Evolutionary conservation across 2,329 filamentous ascomycete genomes (phyloP), one percentile per base, ranked within the genome.

Genomic region (Diplodia corticola): DNA sequence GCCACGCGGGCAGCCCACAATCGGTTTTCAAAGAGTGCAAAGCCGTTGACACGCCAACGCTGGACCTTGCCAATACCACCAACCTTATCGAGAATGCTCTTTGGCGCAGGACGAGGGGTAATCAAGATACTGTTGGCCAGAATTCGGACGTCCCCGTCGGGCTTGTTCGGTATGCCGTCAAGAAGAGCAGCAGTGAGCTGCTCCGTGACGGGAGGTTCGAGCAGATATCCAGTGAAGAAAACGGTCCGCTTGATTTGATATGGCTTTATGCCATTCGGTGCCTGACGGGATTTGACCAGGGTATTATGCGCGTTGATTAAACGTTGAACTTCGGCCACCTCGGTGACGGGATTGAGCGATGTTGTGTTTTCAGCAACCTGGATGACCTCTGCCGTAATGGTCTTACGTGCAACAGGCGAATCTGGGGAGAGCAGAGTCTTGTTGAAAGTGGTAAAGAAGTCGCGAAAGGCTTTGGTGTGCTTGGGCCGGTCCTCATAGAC

Each of bases 121-220:
- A 99, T 98, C 72, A 97, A 85, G 71, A 99, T 93, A 77, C 90
- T 94, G 79, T 96, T 97, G 53, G 90, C 93, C 72, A 97, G 89
- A 68, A 88, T 87, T 69, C 91, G 92, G 69, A 97, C 81, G 61
- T 96, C 91, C 63, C 86, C 84, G 60, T 90, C 88, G 30, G 87
- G 83, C 64, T 88, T 80, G 67, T 85, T 84, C 4, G 89, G 89
- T 22, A 92, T 80, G 61, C 87, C 74, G 48, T 22, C 64, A 37
- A 59, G 60, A 24, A 64, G 35, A 78, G 33, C 46, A 22, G 40
- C 5, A 65, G 91, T 85, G 44, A 98, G 82, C 65, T 86, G 87
- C 73, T 91, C 86, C 2, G 89, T 89, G 76, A 95, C 91, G 28
- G 86, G 82, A 55, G 87, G 83, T 48, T 84, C 84, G 70, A 99